phyloP scores from a whole-genome alignment of 2,329 filamentous ascomycete species.

The Phaeosphaeria sp. region DNA sequence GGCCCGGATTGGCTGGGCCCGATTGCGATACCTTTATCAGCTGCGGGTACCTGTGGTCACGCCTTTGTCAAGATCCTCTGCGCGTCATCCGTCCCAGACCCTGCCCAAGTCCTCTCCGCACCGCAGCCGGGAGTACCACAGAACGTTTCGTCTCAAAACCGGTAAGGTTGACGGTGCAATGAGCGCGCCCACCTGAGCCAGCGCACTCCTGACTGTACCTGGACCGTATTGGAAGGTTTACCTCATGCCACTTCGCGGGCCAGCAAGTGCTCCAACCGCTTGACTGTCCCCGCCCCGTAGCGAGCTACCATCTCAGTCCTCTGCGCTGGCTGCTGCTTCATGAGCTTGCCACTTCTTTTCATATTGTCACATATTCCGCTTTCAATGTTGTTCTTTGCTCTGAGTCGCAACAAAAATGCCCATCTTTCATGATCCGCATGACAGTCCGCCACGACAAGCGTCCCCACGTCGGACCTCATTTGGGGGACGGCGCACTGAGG shows the following conservation, averaged over 20 bases:
- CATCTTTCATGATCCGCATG: conserved; percentile 49
- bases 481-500: conserved; percentile 22
- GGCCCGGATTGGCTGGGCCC: conserved; percentile 22
- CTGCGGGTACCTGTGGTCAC: conserved; percentile 28
- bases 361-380: conserved; percentile 12
- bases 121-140: conserved; percentile 22
- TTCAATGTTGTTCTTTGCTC: conserved; percentile 33
- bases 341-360: conserved; percentile 15
- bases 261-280: conserved; percentile 41
- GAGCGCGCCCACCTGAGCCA: conserved; percentile 42
- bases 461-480: conserved; percentile 22
- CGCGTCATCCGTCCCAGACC: conserved; percentile 38
- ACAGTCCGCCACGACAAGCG: conserved; percentile 30
- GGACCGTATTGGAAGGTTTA: conserved; percentile 33
- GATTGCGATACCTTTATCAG: conserved; percentile 31
- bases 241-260: conserved; percentile 38
- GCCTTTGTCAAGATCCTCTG: conserved; percentile 29
- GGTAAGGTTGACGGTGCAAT: conserved; percentile 21
- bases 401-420: conserved; percentile 39
- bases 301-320: conserved; percentile 30
- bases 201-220: conserved; percentile 39
- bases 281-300: conserved; percentile 33
- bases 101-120: conserved; percentile 30
- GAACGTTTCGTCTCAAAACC: conserved; percentile 27
- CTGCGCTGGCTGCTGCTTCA: conserved; percentile 12